A percentile compares a stretch with the other conserved stretches of the same genome.
These are phyloP conservation scores for Neurospora africana DNA, from an alignment of 495 filamentous ascomycete species.

Conservation along the genomic window DNA sequence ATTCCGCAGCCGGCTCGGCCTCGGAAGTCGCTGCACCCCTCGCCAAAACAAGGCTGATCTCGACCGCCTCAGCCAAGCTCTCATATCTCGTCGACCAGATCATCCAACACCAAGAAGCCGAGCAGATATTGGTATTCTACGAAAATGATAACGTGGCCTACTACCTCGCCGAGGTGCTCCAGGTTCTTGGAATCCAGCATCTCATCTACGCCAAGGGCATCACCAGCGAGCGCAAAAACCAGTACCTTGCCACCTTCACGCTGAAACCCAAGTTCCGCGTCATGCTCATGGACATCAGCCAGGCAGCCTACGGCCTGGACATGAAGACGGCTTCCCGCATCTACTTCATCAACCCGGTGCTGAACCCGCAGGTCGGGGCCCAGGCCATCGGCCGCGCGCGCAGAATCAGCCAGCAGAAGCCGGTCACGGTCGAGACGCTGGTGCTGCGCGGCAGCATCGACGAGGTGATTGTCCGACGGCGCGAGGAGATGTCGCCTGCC, in stretches of 20 bases:
- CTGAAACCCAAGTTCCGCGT: constrained; percentile 49
- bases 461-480: constrained; percentile 66
- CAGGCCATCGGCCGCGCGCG: constrained; percentile 90
- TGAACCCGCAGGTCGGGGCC: constrained; percentile 75
- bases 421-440: constrained; percentile 80
- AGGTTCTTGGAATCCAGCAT: constrained; percentile 63
- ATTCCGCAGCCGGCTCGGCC: background rate
- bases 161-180: constrained; percentile 73
- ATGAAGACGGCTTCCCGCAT: constrained; percentile 72
- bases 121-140: constrained; percentile 92
- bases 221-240: constrained; percentile 45
- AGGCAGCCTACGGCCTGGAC: constrained; percentile 81
- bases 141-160: constrained; percentile 76
- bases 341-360: constrained; percentile 86
- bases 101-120: constrained; percentile 49
- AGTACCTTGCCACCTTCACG: constrained; percentile 73
- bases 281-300: constrained; percentile 78
- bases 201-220: constrained; percentile 73
- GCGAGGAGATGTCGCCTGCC: constrained; percentile 64
- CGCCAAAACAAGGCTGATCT: constrained; percentile 52
- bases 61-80: constrained; percentile 77
- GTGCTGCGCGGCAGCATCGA: constrained; percentile 75
- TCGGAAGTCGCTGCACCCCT: constrained; percentile 38
- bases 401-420: constrained; percentile 71
- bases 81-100: constrained; percentile 74